Evolutionary conservation across 345 rosid genomes (phyloP).

Genomic region (Murraya koenigii): DNA sequence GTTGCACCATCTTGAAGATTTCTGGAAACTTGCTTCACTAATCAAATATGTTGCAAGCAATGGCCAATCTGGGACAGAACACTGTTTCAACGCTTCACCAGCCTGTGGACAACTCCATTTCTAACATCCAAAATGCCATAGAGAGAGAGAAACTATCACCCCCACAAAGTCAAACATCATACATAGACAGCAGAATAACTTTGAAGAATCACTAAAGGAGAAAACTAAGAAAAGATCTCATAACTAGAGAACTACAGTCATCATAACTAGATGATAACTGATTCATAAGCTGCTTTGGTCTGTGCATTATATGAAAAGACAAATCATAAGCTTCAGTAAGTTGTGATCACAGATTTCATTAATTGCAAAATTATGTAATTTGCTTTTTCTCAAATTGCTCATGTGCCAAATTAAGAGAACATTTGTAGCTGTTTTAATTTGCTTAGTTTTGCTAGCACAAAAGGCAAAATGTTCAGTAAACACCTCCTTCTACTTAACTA

Average conservation of each 20-base stretch:
- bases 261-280: background rate
- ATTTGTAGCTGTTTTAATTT: too few relatives aligned
- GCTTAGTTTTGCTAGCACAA: too few relatives aligned
- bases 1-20: conserved; percentile 79
- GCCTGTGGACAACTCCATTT: conserved; percentile 74
- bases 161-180: background rate
- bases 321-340: background rate
- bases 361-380: background rate
- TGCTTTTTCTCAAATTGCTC: background rate
- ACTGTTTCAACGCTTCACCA: conserved; percentile 64
- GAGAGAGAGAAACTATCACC: background rate
- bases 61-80: conserved; percentile 96
- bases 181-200: background rate
- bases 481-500: too few relatives aligned
- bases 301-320: background rate
- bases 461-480: too few relatives aligned
- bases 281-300: background rate
- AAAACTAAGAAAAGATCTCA: too few relatives aligned
- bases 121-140: conserved; percentile 31
- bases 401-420: background rate
- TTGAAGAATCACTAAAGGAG: background rate
- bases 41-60: conserved; percentile 79
- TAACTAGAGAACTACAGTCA: background rate
- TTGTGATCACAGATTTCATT: background rate
- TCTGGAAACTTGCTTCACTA: conserved; percentile 81